Percentiles rank a stretch among this genome's conserved stretches.
Conservation (phyloP, 129 eudicot species). For the Helianthus tuberosus region DNA sequence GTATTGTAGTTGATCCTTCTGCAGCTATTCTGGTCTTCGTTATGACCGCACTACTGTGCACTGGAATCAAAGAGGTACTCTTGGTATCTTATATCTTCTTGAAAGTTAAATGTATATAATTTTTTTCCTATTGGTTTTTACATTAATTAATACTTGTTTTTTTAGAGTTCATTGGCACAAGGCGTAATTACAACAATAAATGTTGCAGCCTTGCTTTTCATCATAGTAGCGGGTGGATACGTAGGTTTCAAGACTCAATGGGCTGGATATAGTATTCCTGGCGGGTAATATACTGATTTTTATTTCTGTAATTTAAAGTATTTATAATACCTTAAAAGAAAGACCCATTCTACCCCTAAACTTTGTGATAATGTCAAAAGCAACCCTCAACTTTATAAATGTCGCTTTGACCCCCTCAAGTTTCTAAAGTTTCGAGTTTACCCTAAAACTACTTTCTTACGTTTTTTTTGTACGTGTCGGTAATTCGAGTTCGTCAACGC, state of each 20-base stretch:
- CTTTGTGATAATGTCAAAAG: too few relatives aligned
- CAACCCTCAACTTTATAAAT: too few relatives aligned
- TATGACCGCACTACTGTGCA: constrained; percentile 79
- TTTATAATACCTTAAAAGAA: too few relatives aligned
- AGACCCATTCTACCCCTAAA: too few relatives aligned
- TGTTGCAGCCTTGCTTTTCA: constrained; percentile 55
- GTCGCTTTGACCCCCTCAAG: too few relatives aligned
- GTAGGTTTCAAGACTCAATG: constrained; percentile 64
- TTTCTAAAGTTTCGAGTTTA: too few relatives aligned
- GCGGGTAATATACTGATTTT: constrained; percentile 44
- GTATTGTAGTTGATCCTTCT: constrained; percentile 88
- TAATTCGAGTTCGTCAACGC: too few relatives aligned
- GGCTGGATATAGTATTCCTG: constrained; percentile 58
- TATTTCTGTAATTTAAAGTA: constrained; percentile 1
- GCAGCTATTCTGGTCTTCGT: constrained; percentile 81
- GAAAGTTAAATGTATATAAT: neutral
- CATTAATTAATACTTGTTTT: constrained; percentile 21
- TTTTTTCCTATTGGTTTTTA: constrained; percentile 4
- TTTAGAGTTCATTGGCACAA: constrained; percentile 67
- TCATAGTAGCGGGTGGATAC: constrained; percentile 61
- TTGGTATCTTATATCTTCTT: neutral
- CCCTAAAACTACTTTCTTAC: too few relatives aligned
- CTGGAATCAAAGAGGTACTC: constrained; percentile 92
- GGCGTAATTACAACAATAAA: constrained; percentile 60
- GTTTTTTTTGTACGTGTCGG: too few relatives aligned